These are phyloP conservation scores for Entrophospora sp. DNA, from an alignment of 192 early-diverging fungal genomes.

Conservation along the genomic window DNA sequence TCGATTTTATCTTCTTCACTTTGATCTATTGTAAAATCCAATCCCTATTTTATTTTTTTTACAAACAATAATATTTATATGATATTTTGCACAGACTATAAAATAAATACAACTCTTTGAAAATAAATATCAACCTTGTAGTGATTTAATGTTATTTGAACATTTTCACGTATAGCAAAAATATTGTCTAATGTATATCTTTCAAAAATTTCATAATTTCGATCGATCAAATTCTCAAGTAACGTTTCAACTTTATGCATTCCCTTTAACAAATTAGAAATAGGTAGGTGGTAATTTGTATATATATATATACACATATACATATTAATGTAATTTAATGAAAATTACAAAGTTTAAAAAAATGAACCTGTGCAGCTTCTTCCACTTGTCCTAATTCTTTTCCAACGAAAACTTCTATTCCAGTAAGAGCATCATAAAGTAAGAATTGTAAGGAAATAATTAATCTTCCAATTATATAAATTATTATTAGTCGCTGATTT, in stretches of 20 bases:
- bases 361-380: not conserved
- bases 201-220: slow-evolving; percentile 78
- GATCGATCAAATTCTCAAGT: slow-evolving; percentile 69
- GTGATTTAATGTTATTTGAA: slow-evolving; percentile 44
- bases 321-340: no score
- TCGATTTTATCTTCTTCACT: slow-evolving; percentile 30
- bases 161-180: slow-evolving; percentile 55
- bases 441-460: no score
- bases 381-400: not conserved
- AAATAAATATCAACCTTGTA: slow-evolving; percentile 33
- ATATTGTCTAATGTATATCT: slow-evolving; percentile 66
- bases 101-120: not conserved
- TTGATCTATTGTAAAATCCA: slow-evolving; percentile 26
- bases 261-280: slow-evolving; percentile 30
- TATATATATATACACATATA: no score
- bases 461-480: no score
- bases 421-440: slow-evolving; percentile 74
- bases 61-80: not conserved
- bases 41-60: slow-evolving; percentile 14
- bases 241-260: slow-evolving; percentile 69
- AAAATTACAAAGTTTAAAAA: no score
- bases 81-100: not conserved
- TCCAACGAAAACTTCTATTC: slow-evolving; percentile 58
- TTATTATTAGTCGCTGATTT: no score
- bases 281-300: no score